phyloP scores from a whole-genome alignment of 768 basidiomycete species.

The Tephrocybe rancida region DNA sequence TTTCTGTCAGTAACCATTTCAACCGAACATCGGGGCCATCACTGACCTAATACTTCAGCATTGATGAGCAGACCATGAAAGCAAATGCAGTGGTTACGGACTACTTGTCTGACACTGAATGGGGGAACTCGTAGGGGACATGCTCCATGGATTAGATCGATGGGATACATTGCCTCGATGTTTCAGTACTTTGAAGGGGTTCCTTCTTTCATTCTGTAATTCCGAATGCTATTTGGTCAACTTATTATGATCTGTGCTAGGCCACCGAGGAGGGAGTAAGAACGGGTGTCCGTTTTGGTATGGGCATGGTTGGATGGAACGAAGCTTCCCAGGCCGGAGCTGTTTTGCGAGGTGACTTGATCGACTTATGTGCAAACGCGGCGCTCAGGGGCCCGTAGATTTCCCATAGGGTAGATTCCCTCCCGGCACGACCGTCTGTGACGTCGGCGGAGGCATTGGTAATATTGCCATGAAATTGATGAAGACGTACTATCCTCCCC shows the following conservation, averaged over 20 bases:
- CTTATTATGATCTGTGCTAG: neutral
- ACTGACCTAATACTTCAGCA: slow-evolving; percentile 13
- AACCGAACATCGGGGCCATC: too few species aligned
- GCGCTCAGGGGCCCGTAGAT: slow-evolving; percentile 17
- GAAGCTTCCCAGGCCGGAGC: slow-evolving; percentile 19
- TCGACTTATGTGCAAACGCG: neutral
- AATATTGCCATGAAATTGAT: slow-evolving; percentile 32
- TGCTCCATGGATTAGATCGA: slow-evolving; percentile 17
- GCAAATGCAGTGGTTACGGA: neutral
- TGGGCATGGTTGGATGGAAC: slow-evolving; percentile 34
- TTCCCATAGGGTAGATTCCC: slow-evolving; percentile 36
- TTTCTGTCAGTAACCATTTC: slow-evolving; percentile 27
- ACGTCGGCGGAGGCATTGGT: slow-evolving; percentile 43
- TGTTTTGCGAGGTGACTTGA: slow-evolving; percentile 22
- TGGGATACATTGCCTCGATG: slow-evolving; percentile 5
- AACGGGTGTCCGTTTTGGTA: slow-evolving; percentile 25
- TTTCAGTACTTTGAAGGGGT: slow-evolving; percentile 16
- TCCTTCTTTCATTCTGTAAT: neutral
- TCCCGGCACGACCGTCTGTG: slow-evolving; percentile 33
- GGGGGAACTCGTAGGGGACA: slow-evolving; percentile 24
- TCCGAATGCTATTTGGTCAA: too few species aligned
- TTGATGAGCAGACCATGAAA: neutral
- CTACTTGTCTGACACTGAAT: slow-evolving; percentile 28
- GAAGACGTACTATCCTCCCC: slow-evolving; percentile 33
- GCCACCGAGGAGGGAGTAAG: slow-evolving; percentile 15